Base-by-base conservation (phyloP, 257 asterid genomes). In the Jaltomata sinuosa region DNA sequence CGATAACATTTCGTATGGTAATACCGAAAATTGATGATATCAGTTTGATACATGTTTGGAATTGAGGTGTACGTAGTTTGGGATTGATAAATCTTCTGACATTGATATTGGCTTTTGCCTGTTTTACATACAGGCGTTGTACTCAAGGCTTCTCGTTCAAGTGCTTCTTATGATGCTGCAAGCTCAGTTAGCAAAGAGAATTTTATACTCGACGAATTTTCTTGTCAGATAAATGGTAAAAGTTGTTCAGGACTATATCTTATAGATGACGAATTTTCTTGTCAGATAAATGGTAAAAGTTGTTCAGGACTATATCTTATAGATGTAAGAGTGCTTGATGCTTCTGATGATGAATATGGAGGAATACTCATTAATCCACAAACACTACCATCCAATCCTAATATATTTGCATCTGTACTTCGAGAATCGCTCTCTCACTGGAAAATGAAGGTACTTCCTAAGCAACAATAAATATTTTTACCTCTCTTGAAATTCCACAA, bases 311-410 rank as follows among this genome's bases (percentile, higher is more conserved):
- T 81, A 38, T 53, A 87, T 83, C 79, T 87, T 81, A 72, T 88
- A 76, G 88, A 82, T 22, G 82, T 76, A 36, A 85, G 83, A 83
- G 84, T 94, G 12, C 94, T 94, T 69, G 97, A 95, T 84, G 97
- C 98, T 79, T 83, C 61, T 86, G 97, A 95, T 84, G 98, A 95
- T 82, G 94, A 87, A 84, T 95, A 95, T 83, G 94, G 89, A 47
- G 98, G 98, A 49, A 93, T 95, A 61, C 84, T 92, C 47, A 88
- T 95, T 53, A 88, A 89, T 84, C 89, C 95, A 1, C 92, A 85
- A 84, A 83, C 86, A 57, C 89, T 95, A 32, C 98, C 98, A n/a
- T 81, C 94, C 80, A 89, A 91, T 76, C 93, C 94, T 53, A 87
- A 81, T 50, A 88, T 83, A 32, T 95, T 95, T 71, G 87, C 90